A percentile compares a stretch with the other conserved stretches of the same genome.
phyloP scores from a whole-genome alignment of 108 stramenopile species.

The Cylindrotheca fusiformis region DNA sequence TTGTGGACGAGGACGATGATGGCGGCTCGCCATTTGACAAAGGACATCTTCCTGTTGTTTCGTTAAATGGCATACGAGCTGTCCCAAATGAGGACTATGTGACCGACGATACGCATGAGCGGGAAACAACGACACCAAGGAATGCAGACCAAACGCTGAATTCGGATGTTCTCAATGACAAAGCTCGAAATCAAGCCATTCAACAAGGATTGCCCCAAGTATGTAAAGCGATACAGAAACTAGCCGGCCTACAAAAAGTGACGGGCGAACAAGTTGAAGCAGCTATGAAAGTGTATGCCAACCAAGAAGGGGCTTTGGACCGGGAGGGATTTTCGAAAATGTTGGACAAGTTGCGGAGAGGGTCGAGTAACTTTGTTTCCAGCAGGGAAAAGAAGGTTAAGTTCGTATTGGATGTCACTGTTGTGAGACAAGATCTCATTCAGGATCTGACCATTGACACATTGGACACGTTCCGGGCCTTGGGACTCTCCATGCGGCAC shows the following conservation, averaged over 20 bases:
- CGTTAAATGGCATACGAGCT: slow-evolving; percentile 1
- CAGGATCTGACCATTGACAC: background rate
- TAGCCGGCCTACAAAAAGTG: slow-evolving; percentile 20
- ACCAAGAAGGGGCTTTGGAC: slow-evolving; percentile 15
- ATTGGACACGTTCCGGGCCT: slow-evolving; percentile 12
- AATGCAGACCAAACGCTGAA: slow-evolving; percentile 1
- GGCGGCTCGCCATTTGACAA: background rate
- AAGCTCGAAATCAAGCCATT: slow-evolving; percentile 22
- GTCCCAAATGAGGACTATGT: slow-evolving; percentile 9
- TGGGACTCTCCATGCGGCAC: slow-evolving; percentile 31
- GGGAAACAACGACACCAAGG: background rate
- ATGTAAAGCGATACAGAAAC: slow-evolving; percentile 9
- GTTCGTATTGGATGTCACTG: slow-evolving; percentile 11
- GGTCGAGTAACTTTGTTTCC: background rate
- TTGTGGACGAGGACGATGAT: slow-evolving; percentile 7
- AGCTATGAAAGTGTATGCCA: slow-evolving; percentile 12
- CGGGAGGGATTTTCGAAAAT: slow-evolving; percentile 22
- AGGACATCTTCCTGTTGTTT: background rate
- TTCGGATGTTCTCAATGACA: background rate
- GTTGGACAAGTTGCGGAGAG: slow-evolving; percentile 19
- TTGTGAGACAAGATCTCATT: slow-evolving; percentile 3
- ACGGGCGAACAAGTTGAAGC: slow-evolving; percentile 1
- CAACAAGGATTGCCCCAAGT: slow-evolving; percentile 9
- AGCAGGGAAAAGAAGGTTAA: background rate
- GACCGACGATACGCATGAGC: background rate